A percentile compares a stretch with the other conserved stretches of the same genome.
These are phyloP conservation scores for Arachnomyces sp. DNA, from an alignment of 2,329 filamentous ascomycete genomes.

Conservation along the genomic window DNA sequence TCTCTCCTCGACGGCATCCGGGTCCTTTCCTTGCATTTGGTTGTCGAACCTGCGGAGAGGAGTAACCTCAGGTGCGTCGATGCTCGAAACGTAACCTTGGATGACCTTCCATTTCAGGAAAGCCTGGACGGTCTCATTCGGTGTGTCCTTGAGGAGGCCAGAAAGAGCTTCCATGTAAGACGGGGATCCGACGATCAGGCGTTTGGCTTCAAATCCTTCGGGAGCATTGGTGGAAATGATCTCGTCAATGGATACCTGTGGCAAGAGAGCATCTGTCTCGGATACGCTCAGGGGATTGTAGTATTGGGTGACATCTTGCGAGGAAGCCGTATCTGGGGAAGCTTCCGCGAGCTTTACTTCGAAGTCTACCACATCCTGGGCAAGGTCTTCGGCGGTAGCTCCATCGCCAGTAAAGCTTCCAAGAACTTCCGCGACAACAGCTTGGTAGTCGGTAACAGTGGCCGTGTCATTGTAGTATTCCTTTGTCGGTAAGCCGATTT, in stretches of 20 bases:
- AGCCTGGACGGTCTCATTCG: conserved; percentile 49
- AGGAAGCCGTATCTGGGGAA: conserved; percentile 50
- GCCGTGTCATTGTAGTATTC: conserved; percentile 52
- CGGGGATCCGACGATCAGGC: conserved; percentile 52
- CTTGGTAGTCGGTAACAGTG: conserved; percentile 45
- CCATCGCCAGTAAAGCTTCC: conserved; percentile 30
- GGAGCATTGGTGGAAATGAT: conserved; percentile 48
- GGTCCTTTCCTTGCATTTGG: conserved; percentile 53
- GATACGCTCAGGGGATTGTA: conserved; percentile 56
- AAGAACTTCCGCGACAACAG: conserved; percentile 35
- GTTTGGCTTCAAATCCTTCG: conserved; percentile 40
- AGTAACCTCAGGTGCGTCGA: conserved; percentile 53
- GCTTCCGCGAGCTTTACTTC: conserved; percentile 53
- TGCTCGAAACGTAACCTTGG: conserved; percentile 41
- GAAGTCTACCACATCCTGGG: conserved; percentile 45
- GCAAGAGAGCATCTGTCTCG: conserved; percentile 48
- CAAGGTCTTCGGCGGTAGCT: conserved; percentile 20
- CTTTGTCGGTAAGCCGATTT: conserved; percentile 53
- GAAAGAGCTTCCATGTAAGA: conserved; percentile 53
- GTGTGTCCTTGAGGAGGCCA: conserved; percentile 45
- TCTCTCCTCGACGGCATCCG: conserved; percentile 53
- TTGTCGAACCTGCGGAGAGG: conserved; percentile 55
- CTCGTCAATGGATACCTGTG: conserved; percentile 47
- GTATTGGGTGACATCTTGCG: conserved; percentile 56
- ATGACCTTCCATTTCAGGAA: conserved; percentile 60